These are phyloP conservation scores for Tuber microsphaerosporum DNA, from an alignment of 495 filamentous ascomycete species.

Conservation along the genomic window DNA sequence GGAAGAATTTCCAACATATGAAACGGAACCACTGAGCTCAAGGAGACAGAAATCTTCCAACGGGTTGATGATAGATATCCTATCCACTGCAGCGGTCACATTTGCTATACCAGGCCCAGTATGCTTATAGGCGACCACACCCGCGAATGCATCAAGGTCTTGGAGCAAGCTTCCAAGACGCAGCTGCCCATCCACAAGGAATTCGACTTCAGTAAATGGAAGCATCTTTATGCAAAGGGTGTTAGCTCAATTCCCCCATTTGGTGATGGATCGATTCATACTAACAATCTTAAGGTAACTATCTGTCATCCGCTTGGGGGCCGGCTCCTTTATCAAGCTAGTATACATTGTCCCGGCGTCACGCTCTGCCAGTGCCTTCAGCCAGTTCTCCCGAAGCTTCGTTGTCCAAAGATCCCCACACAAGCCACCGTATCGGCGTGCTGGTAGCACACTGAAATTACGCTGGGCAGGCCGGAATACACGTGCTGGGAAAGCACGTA, in stretches of 20 bases:
- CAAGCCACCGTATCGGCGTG: conserved; percentile 46
- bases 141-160: conserved; percentile 76
- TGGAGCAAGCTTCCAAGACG: conserved; percentile 68
- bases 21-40: conserved; percentile 70
- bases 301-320: conserved; percentile 59
- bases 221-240: conserved; percentile 47
- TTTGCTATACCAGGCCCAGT: conserved; percentile 69
- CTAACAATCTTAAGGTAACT: conserved; percentile 58
- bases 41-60: conserved; percentile 74
- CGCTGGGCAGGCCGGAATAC: conserved; percentile 7
- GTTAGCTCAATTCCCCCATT: not conserved
- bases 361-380: conserved; percentile 56
- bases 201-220: conserved; percentile 61
- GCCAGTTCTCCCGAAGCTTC: conserved; percentile 62
- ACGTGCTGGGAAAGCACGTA: conserved; percentile 10
- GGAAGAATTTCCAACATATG: conserved; percentile 71
- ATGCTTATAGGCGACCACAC: conserved; percentile 74
- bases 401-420: conserved; percentile 50
- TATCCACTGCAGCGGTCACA: conserved; percentile 73
- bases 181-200: conserved; percentile 63
- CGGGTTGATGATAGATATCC: conserved; percentile 68
- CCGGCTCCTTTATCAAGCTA: conserved; percentile 37
- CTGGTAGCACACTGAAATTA: conserved; percentile 9
- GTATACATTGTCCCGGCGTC: conserved; percentile 47
- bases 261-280: conserved; percentile 4